Evolutionary conservation across 2,329 filamentous ascomycete species (phyloP), one percentile per base, ranked within the genome.

Genomic region (Zasmidium cellare): DNA sequence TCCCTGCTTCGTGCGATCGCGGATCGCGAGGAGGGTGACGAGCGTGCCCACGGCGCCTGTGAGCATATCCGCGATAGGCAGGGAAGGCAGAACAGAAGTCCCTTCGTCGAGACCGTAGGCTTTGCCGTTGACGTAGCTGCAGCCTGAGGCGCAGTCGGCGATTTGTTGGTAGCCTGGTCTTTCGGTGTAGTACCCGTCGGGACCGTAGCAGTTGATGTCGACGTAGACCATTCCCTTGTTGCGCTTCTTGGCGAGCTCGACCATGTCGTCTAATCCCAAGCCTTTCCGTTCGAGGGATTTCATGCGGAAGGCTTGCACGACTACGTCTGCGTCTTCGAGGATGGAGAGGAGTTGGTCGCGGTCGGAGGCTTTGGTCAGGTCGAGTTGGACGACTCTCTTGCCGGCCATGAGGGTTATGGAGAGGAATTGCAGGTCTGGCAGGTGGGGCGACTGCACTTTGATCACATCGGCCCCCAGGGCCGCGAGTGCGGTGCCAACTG

Each of bases 131-230:
- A 61, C 51, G 31, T 60, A 59, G 19, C 57, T 59, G 56, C 60
- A 61, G 12, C 60, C 58, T 3, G 56, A 60, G 11, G 56, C 60
- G n/a, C 77, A 76, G 62, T 83, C 80, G 20, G 74, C 76, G 53
- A 83, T 82, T 65, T 82, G 80, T 68, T 84, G 81, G 79, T 80
- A 83, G 0, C 80, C 80, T 18, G 72, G 77, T 7, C 80, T 69
- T 25, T 76, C 70, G 3, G 70, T 67, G 75, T 77, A 80, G 0
- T 77, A 77, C 0, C 80, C 81, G 51, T 81, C 65, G 71, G 76
- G 82, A 0, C 81, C 81, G 57, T 82, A 84, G 65, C 79, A 83
- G 62, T 83, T 82, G 69, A 82, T 80, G 2, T 77, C 69, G 2
- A 79, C 76, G 47, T 80, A 76, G 16, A 83, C 72, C 19, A 82